phyloP scores from a whole-genome alignment of 2,329 filamentous ascomycete species.

The Penicillium sp. region DNA sequence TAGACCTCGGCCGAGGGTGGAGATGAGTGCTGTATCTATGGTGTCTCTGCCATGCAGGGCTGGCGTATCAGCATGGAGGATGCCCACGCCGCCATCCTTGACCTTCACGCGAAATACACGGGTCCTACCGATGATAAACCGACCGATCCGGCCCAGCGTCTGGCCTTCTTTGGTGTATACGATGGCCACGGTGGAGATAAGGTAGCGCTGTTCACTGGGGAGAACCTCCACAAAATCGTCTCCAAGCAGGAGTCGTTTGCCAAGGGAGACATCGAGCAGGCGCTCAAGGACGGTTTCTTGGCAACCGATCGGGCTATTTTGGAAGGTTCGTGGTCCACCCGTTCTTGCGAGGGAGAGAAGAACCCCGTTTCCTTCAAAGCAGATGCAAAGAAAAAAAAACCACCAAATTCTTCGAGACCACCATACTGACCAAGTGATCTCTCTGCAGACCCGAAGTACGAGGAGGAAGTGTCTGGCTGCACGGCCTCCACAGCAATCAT shows the following conservation, averaged over 20 bases:
- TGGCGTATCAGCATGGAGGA: slow-evolving; percentile 99
- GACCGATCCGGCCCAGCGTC: slow-evolving; percentile 70
- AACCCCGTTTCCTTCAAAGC: not conserved
- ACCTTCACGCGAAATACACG: slow-evolving; percentile 70
- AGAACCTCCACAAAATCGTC: slow-evolving; percentile 92
- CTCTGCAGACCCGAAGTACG: slow-evolving; percentile 84
- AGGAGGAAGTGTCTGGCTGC: slow-evolving; percentile 97
- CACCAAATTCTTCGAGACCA: not conserved
- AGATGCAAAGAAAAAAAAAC: not conserved
- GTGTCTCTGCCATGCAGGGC: slow-evolving; percentile 98
- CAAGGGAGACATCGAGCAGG: slow-evolving; percentile 88
- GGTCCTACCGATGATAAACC: slow-evolving; percentile 60
- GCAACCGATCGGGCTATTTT: slow-evolving; percentile 95
- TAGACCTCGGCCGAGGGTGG: slow-evolving; percentile 87
- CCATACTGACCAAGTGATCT: slow-evolving; percentile 22
- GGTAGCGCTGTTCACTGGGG: slow-evolving; percentile 89
- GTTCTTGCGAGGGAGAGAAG: not conserved
- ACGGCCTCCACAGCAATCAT: slow-evolving; percentile 92
- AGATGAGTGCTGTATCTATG: slow-evolving; percentile 91
- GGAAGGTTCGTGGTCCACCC: slow-evolving; percentile 69
- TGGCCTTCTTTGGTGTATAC: slow-evolving; percentile 97
- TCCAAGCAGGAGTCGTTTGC: slow-evolving; percentile 94
- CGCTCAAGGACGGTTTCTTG: slow-evolving; percentile 94
- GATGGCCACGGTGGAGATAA: slow-evolving; percentile 98
- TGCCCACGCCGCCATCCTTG: slow-evolving; percentile 86